Conservation (phyloP, 495 filamentous ascomycete genomes). For the Xylaria nigripes region DNA sequence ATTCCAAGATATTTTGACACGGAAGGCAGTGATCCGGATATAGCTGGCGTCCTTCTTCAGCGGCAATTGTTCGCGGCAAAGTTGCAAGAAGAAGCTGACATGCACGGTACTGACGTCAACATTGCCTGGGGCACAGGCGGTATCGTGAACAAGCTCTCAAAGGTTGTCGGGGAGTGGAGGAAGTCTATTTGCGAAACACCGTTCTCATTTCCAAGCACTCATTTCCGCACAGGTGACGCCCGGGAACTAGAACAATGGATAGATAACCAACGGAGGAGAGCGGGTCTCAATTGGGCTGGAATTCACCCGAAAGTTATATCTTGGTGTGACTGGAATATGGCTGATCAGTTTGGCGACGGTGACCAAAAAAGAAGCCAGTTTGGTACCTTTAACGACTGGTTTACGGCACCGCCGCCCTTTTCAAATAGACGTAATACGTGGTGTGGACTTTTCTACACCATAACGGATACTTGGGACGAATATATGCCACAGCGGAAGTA, state of each 20-base stretch:
- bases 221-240: conserved; percentile 6
- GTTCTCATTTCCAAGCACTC: conserved; percentile 7
- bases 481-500: conserved; percentile 9
- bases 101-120: neutral
- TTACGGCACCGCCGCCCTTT: conserved; percentile 18
- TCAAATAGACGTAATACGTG: conserved; percentile 24
- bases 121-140: conserved; percentile 3
- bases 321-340: conserved; percentile 31
- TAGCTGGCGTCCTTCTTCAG: conserved; percentile 7
- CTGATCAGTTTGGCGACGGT: conserved; percentile 26
- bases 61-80: neutral
- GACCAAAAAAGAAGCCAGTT: conserved; percentile 18
- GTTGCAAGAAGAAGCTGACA: neutral
- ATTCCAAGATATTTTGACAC: conserved; percentile 33
- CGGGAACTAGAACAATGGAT: conserved; percentile 12
- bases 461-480: conserved; percentile 30
- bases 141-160: neutral
- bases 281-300: conserved; percentile 7
- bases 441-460: conserved; percentile 40
- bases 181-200: neutral
- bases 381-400: conserved; percentile 31
- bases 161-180: neutral
- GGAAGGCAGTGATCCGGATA: conserved; percentile 35
- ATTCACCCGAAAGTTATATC: conserved; percentile 30
- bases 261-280: neutral